Conservation (phyloP, 768 basidiomycete species). For the Lentinula sp. region DNA sequence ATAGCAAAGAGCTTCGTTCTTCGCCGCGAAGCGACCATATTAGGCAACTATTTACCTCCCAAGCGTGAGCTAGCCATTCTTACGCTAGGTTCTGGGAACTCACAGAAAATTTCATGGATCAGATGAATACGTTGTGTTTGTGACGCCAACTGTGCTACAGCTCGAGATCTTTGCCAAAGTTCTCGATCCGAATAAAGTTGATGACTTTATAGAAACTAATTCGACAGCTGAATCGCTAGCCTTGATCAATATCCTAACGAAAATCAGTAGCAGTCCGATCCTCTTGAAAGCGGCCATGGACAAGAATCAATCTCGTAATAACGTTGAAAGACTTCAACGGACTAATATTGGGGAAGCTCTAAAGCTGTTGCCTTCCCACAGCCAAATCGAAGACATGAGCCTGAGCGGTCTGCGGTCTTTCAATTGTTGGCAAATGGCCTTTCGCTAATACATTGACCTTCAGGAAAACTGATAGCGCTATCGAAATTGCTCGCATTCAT, state of each 20-base stretch:
- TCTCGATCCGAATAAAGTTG: constrained; percentile 64
- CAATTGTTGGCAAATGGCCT: neutral
- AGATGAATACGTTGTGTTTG: constrained; percentile 99
- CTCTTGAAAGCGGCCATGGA: constrained; percentile 77
- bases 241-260: constrained; percentile 74
- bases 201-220: constrained; percentile 54
- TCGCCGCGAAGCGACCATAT: constrained; percentile 76
- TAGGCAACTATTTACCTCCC: constrained; percentile 83
- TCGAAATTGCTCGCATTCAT: constrained; percentile 57
- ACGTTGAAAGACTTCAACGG: constrained; percentile 33
- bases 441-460: constrained; percentile 5
- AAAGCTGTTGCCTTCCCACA: constrained; percentile 51
- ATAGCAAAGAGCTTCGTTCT: constrained; percentile 88
- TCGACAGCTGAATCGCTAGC: constrained; percentile 75
- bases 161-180: constrained; percentile 72
- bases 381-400: constrained; percentile 62
- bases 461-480: constrained; percentile 73
- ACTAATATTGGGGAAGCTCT: constrained; percentile 55
- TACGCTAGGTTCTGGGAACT: neutral
- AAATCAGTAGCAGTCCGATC: constrained; percentile 91
- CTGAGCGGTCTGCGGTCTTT: constrained; percentile 61
- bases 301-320: constrained; percentile 41
- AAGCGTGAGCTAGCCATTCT: constrained; percentile 54
- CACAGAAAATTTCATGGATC: neutral
- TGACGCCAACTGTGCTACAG: constrained; percentile 83